Evolutionary conservation across 805 yeast species (phyloP), one percentile per base, ranked within the genome.

Genomic region (Maudiozyma turicensis): DNA sequence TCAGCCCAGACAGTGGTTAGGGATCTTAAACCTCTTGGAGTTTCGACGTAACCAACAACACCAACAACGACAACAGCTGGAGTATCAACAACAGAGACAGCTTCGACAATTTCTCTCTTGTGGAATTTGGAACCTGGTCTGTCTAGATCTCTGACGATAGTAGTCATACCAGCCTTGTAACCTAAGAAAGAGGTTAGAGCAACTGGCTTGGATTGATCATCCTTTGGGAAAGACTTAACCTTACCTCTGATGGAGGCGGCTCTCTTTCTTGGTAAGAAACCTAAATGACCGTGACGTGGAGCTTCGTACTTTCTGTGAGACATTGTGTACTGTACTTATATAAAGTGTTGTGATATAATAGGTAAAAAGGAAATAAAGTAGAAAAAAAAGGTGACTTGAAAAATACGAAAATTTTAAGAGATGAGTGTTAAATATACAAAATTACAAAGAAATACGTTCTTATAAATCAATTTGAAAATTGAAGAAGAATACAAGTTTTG

Each of bases 71-170:
- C 98, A 71, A 93, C 76, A 73, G 96, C 96, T 74, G 99, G 99
- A 69, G 99, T 86, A 82, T 93, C 99, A 66, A 93, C 96, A 69
- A 93, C 95, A 67, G 98, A 81, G 74, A 93, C 96, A 69, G 99
- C 99, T 84, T 93, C 99, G 63, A 93, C 99, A 67, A 93, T 83
- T 82, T 93, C 99, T 79, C 98, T 95, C 95, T 93, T 93, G 96
- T 93, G 97, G 96, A 91, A 89, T 84, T 93, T 93, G 73, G 99
- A 93, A 75, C 99, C 99, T 79, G 99, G 99, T 81, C 98, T 86
- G 91, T 93, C 97, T 73, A 93, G 85, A 80, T 93, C 99, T 82
- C 99, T 90, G 72, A 93, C 99, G 68, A 89, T 88, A 78, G 99
- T 93, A 78, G 99, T 84, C 99, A 93, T 93, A 88, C 99, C 99